phyloP scores from a whole-genome alignment of 139 green algal genomes.

The Deuterostichococcus epilithicus region DNA sequence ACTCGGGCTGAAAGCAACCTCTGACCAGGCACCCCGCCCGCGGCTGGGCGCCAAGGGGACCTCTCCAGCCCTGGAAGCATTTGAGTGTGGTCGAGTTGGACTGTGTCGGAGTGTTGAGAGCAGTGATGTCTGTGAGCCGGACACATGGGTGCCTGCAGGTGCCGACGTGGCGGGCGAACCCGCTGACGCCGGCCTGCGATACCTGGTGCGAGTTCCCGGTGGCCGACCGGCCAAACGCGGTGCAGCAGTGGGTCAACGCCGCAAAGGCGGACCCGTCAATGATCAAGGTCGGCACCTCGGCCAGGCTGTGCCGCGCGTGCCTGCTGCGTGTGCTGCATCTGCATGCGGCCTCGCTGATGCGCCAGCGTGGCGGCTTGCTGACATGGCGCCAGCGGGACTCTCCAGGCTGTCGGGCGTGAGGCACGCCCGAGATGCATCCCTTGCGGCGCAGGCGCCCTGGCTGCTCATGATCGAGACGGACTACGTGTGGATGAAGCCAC shows the following conservation, averaged over 20 bases:
- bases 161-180: slow-evolving; percentile 48
- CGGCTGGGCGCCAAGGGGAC: not conserved
- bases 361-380: no score
- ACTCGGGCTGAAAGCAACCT: no score
- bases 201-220: slow-evolving; percentile 86
- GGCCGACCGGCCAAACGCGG: slow-evolving; percentile 74
- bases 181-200: slow-evolving; percentile 53
- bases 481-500: slow-evolving; percentile 75
- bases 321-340: not conserved
- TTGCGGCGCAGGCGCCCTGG: slow-evolving; percentile 57
- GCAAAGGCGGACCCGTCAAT: slow-evolving; percentile 36
- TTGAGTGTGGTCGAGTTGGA: not conserved
- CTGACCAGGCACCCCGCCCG: no score
- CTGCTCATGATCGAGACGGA: slow-evolving; percentile 83
- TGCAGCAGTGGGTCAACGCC: slow-evolving; percentile 74
- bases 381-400: no score
- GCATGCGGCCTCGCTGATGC: no score
- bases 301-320: not conserved
- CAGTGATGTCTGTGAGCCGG: not conserved
- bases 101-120: not conserved
- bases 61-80: not conserved
- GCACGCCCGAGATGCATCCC: no score
- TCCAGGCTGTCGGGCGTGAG: no score
- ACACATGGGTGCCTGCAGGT: slow-evolving; percentile 9
- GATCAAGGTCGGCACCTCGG: slow-evolving; percentile 59